Conservation (phyloP, 1,284 basidiomycete genomes). For the Calocybe gambosa region DNA sequence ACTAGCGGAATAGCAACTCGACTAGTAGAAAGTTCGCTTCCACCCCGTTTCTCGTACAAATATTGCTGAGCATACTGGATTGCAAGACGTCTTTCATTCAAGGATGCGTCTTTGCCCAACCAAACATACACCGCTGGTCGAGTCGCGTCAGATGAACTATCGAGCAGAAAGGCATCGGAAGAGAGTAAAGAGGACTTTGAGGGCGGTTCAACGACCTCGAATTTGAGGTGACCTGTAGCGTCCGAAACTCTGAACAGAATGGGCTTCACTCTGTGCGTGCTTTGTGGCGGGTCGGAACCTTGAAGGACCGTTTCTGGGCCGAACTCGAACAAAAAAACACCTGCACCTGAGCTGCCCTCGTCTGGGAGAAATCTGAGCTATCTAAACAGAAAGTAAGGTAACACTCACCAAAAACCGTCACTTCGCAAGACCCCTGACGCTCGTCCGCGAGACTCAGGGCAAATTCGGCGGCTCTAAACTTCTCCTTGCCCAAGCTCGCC, state of each 20-base stretch:
- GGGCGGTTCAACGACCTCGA: conserved; percentile 29
- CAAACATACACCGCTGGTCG: conserved; percentile 49
- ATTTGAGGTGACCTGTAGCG: conserved; percentile 32
- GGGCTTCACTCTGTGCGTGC: not conserved
- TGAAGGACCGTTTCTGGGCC: conserved; percentile 20
- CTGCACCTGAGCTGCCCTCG: conserved; percentile 41
- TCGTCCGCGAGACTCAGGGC: conserved; percentile 39
- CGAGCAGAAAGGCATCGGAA: conserved; percentile 24
- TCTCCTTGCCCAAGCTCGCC: conserved; percentile 45
- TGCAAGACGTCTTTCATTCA: conserved; percentile 43
- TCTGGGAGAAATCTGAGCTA: conserved; percentile 26
- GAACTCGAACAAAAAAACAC: conserved; percentile 43
- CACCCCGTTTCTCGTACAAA: conserved; percentile 32
- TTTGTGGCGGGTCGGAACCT: not conserved
- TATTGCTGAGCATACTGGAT: conserved; percentile 51
- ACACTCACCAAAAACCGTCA: conserved; percentile 48
- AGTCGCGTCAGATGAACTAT: conserved; percentile 27
- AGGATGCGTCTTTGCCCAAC: conserved; percentile 45
- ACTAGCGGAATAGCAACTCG: conserved; percentile 35
- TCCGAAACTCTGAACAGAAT: conserved; percentile 35
- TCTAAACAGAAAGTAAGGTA: not conserved
- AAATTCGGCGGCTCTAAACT: conserved; percentile 56
- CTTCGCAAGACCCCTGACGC: conserved; percentile 35
- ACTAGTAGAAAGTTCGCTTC: conserved; percentile 14
- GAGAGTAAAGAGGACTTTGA: conserved; percentile 34